phyloP scores from a whole-genome alignment of 495 filamentous ascomycete genomes.

The Aspergillus coremiiformis region DNA sequence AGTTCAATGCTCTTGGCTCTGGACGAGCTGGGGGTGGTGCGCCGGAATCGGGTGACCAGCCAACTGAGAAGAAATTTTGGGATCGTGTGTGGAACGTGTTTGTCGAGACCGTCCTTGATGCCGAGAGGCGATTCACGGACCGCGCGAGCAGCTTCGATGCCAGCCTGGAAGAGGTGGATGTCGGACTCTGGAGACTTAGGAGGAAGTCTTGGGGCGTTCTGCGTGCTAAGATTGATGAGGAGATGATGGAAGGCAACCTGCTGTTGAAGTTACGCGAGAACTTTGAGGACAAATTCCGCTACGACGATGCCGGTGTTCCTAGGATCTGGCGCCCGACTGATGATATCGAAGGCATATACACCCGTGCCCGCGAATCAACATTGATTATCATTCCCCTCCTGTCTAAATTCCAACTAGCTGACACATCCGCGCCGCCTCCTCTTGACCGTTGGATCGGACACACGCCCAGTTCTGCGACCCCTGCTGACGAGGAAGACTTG shows the following conservation, averaged over 20 bases:
- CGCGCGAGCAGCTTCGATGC: constrained; percentile 90
- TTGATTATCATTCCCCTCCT: constrained; percentile 83
- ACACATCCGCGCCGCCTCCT: constrained; percentile 66
- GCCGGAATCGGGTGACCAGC: constrained; percentile 68
- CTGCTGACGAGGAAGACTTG: constrained; percentile 85
- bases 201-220: constrained; percentile 91
- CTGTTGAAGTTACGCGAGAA: constrained; percentile 94
- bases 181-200: constrained; percentile 85
- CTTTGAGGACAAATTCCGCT: constrained; percentile 98
- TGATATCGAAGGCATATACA: constrained; percentile 94
- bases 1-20: constrained; percentile 90
- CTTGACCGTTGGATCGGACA: constrained; percentile 74
- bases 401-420: constrained; percentile 67
- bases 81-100: constrained; percentile 92
- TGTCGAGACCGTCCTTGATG: constrained; percentile 73
- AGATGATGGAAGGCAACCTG: constrained; percentile 95
- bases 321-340: constrained; percentile 95
- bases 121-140: constrained; percentile 75
- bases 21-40: constrained; percentile 73
- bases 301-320: constrained; percentile 90
- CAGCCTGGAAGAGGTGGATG: constrained; percentile 80
- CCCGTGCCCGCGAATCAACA: constrained; percentile 82
- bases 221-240: constrained; percentile 86
- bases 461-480: constrained; percentile 64
- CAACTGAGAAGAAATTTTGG: constrained; percentile 81